Base-by-base conservation (phyloP, 768 basidiomycete species). In the Rhodotorula paludigena region DNA sequence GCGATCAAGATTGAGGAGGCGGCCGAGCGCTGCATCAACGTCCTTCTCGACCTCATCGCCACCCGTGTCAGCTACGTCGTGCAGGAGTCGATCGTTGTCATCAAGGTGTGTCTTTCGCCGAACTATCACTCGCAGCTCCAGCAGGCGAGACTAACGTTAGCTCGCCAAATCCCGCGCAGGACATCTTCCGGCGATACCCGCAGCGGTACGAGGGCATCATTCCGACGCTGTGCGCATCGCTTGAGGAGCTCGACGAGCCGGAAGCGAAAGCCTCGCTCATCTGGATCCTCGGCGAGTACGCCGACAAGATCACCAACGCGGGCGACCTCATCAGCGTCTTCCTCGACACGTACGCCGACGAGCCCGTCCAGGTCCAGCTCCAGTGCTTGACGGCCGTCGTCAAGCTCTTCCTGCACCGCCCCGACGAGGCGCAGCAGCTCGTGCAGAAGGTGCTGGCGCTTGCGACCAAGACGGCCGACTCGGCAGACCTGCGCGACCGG, bases 201-300 rank as follows among this genome's bases (percentile, higher is more conserved):
- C 88, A 86, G 41, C 91, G 87, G 5, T 99, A 98, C 77, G 94
- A 99, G 79, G 93, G 92, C 28, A 88, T 96, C 76, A 97, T 99
- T 72, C 94, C 93, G 0, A 92, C 88, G 1, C 80, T 99, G 21
- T 99, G 93, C 74, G 86, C 90, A 3, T 94, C 92, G 76, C 85
- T 98, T 21, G 94, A 99, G 66, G 93, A 96, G 74, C 81, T 99
- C 39, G 94, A 98, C 75, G 96, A 99, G 76, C 96, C 94, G 16
- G 94, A 99, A 77, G 94, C 96, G 4, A 97, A 97, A 77, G 90
- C 93, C 1, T 93, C 93, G 5, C 82, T 99, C 57, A 97, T 99
- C 77, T 99, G 96, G 94, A 98, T 99, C 74, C 92, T 98, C 73
- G 94, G 94, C 63, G 92, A 97, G 80, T 97, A 99, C 74, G 92